Evolutionary conservation across 306 rosid species (phyloP), one percentile per base, ranked within the genome.

Genomic region (Lathyrus aphaca): DNA sequence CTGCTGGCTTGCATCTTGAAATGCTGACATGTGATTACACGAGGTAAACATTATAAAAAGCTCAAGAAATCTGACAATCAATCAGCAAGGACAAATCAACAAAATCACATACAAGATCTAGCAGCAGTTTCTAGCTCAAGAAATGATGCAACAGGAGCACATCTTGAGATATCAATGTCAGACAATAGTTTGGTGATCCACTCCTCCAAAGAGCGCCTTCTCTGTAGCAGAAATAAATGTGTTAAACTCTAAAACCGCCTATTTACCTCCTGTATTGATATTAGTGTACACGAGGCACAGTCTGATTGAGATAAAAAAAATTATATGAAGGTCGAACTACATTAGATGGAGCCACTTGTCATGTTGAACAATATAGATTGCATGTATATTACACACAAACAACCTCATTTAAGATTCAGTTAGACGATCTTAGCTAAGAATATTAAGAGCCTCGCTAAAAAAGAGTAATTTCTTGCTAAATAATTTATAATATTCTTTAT

Each of bases 81-180:
- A 64, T 71, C 21, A 74, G 62, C 51, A 69, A 59, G 64, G 67
- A 77, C 44, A 38, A 55, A 51, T 54, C 17, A 83, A 81, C 40
- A 86, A 78, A 72, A 56, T 27, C 50, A 85, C 97, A 66, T 95
- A 95, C 99, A 84, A 76, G 92, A 85, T 82, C 99, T 91, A 77
- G 99, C 99, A 69, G 97, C 96, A 72, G 89, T 91, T 84, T 95
- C 99, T 64, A 95, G 90, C 81, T 91, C 99, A 35, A 95, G 90
- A 84, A 95, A 95, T 16, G 99, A 89, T 11, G 97, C 99, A 76
- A 91, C 97, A 19, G 81, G 86, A 82, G 89, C 82, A 35, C 99
- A 89, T 83, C 99, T 89, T 80, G 99, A 91, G 76, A 87, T 53
- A 81, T 87, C 90, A 77, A 91, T 89, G 83, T 95, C 97, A 60